Base-by-base conservation (phyloP, 139 green algal species). In the Volvox africanus region DNA sequence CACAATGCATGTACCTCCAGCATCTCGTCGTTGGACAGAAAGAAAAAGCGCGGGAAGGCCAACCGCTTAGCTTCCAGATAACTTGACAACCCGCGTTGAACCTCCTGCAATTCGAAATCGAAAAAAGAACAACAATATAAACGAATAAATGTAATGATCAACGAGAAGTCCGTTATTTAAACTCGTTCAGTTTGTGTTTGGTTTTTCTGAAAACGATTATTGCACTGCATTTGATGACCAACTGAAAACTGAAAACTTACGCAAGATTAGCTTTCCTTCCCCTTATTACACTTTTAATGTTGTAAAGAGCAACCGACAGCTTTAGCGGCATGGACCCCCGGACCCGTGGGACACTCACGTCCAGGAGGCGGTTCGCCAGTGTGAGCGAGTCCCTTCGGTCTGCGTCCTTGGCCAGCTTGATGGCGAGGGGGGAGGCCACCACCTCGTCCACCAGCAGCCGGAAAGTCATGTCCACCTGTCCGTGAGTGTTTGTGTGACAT, bases 11-110 rank as follows among this genome's bases (percentile, higher is more conserved):
- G 1, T 44, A 91, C 91, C 86, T 95, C 92, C 26, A 97, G 95
- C 91, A 97, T 95, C 89, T 97, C 95, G 79, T 97, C 96, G 91
- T 97, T 97, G 78, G 95, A 97, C 61, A 98, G 89, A 94, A 98
- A 98, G 90, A 96, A 98, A 92, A 97, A 97, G 77, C 95, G 91
- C n/a, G 94, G 95, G 95, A 97, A 97, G 89, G 93, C 94, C 81
- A 97, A 90, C 5, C 95, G 90, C 94, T 97, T 96, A 71, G 94
- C 91, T 92, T 97, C 95, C 81, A 97, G 92, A 92, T 97, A 97
- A 21, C 93, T 93, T n/a, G 95, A 92, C 62, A 97, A 92, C 0
- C 95, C 93, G 67, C 95, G 94, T 81, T 96, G 94, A 21, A 97
- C 93, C 71, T 92, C 90, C 61, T 90, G 86, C 3, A 16, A 12